phyloP scores from a whole-genome alignment of 2,329 filamentous ascomycete genomes.

The Apiospora rasikravindrae region DNA sequence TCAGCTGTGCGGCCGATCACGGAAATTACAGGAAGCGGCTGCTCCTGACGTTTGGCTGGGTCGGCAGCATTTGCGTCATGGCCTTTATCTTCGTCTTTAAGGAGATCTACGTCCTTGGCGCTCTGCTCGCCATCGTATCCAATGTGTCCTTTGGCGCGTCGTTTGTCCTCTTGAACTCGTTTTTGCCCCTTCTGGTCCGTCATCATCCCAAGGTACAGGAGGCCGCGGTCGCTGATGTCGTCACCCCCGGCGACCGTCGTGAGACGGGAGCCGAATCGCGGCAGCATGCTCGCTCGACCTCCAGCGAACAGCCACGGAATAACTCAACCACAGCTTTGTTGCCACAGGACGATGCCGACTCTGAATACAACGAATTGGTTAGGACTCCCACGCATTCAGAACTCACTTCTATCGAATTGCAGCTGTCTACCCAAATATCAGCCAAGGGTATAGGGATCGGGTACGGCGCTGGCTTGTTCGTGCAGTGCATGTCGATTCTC shows the following conservation, averaged over 20 bases:
- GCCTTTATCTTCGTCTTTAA: conserved; percentile 81
- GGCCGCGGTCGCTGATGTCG: conserved; percentile 28
- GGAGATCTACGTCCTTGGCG: conserved; percentile 78
- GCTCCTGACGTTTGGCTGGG: conserved; percentile 81
- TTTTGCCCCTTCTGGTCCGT: conserved; percentile 86
- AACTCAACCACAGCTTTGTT: conserved; percentile 57
- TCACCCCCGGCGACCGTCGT: conserved; percentile 41
- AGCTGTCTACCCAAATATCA: conserved; percentile 87
- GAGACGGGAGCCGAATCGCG: conserved; percentile 41
- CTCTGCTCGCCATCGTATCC: conserved; percentile 83
- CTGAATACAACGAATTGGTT: conserved; percentile 41
- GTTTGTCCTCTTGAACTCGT: conserved; percentile 94
- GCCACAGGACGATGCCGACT: conserved; percentile 35
- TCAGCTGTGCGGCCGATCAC: conserved; percentile 95
- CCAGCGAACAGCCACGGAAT: conserved; percentile 34
- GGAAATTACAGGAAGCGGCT: conserved; percentile 90
- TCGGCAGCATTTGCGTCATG: conserved; percentile 85
- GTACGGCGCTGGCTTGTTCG: conserved; percentile 82
- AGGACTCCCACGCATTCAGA: conserved; percentile 51
- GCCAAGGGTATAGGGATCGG: conserved; percentile 93
- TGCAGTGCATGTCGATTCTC: conserved; percentile 82
- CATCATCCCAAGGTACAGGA: conserved; percentile 68
- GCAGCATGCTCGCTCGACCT: conserved; percentile 35
- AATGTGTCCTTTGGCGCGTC: conserved; percentile 96
- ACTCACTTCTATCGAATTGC: conserved; percentile 69